Base-by-base conservation (phyloP, 345 rosid genomes). In the Melaleuca alternifolia region DNA sequence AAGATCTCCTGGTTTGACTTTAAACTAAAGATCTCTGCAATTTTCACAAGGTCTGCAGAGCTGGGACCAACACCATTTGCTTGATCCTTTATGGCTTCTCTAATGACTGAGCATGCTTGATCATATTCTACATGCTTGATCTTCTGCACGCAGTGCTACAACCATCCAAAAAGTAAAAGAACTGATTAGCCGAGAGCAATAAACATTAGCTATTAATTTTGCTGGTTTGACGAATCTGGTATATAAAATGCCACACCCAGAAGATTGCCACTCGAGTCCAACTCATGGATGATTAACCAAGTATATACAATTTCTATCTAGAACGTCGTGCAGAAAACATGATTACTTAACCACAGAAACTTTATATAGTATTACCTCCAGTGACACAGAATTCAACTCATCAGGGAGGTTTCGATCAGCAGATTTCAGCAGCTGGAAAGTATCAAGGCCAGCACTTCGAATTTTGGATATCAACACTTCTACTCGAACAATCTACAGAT, bases 1-100 rank as follows among this genome's bases (percentile, higher is more conserved):
- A 98, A 91, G 91, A 94, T 92, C 87, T 98, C 99, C 86, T 94
- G 96, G 92, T 98, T 96, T 85, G 98, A 96, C 88, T 92, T 95
- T 90, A 98, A 92, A 88, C 95, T 91, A 61, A 95, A 88, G 90
- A 89, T 89, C 88, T 93, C 98, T 0, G 97, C 94, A 83, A 96
- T 92, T 93, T 93, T 93, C 50, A 93, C 91, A 84, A 95, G 91
- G 85, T 91, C 93, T 85, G 96, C 95, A 59, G 96, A 89, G 89
- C 92, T 92, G 10, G 94, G 94, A 87, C 93, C 96, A 87, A 88
- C 89, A 77, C 91, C 90, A 59, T 93, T 95, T 65, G 86, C 91
- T 86, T 94, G 96, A 87, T 94, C 96, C 85, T 89, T 90, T 81
- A 89, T 26, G 44, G 96, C 93, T 89, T 93, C 96, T 89, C 89